Conservation (phyloP, 345 rosid species). For the Citrus medica region DNA sequence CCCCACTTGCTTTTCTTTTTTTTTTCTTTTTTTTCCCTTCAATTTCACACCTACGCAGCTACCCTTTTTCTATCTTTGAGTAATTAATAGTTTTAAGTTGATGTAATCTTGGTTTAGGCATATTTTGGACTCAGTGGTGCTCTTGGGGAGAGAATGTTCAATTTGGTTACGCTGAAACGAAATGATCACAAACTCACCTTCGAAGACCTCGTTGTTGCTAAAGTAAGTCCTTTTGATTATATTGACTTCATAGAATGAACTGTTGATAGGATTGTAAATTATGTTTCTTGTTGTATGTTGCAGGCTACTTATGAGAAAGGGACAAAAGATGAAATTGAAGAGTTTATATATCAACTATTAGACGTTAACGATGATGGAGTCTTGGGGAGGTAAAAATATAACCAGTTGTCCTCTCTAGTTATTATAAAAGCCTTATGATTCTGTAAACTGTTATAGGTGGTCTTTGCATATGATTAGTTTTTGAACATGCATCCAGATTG, state of each 20-base stretch:
- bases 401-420: neutral
- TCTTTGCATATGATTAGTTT: neutral
- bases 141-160: slow-evolving; percentile 64
- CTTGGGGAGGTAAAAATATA: slow-evolving; percentile 48
- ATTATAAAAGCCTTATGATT: neutral
- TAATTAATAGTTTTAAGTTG: neutral
- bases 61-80: neutral
- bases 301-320: slow-evolving; percentile 88
- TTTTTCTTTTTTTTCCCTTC: neutral
- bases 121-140: slow-evolving; percentile 58
- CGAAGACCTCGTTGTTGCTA: slow-evolving; percentile 84
- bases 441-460: neutral
- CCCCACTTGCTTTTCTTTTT: neutral
- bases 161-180: slow-evolving; percentile 59
- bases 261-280: neutral
- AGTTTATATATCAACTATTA: slow-evolving; percentile 67
- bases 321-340: slow-evolving; percentile 73
- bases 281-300: slow-evolving; percentile 4
- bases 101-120: slow-evolving; percentile 25
- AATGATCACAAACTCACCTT: slow-evolving; percentile 56
- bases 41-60: neutral
- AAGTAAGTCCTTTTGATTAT: slow-evolving; percentile 34
- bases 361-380: slow-evolving; percentile 62
- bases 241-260: no score
- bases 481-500: neutral